Percentiles rank a stretch among this genome's conserved stretches.
These are phyloP conservation scores for Linnemannia elongata DNA, from an alignment of 192 early-diverging fungal species.

Conservation along the genomic window DNA sequence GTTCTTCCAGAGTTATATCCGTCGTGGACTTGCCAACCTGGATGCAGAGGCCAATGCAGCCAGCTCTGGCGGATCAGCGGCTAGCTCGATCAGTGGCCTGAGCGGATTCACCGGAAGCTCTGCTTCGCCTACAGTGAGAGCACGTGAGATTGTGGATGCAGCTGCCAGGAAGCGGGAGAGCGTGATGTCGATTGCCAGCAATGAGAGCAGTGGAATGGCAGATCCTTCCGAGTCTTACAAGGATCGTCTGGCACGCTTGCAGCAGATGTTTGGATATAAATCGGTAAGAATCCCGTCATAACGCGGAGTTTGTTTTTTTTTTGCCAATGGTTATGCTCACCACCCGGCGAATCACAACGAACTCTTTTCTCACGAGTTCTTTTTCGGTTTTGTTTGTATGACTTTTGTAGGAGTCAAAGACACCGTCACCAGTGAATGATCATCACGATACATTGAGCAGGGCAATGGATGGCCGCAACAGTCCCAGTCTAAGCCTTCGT, in stretches of 20 bases:
- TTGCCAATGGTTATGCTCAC: background rate
- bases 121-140: conserved; percentile 8
- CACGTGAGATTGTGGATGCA: conserved; percentile 30
- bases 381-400: background rate
- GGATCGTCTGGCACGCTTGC: conserved; percentile 68
- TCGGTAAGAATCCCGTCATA: conserved; percentile 16
- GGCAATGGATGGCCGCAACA: conserved; percentile 35
- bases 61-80: conserved; percentile 1
- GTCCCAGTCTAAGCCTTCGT: conserved; percentile 26
- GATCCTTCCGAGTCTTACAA: conserved; percentile 61
- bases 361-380: background rate
- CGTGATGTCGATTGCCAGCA: conserved; percentile 18
- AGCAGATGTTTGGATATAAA: conserved; percentile 70
- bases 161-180: conserved; percentile 39
- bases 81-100: background rate
- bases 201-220: conserved; percentile 6
- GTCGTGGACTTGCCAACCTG: conserved; percentile 72
- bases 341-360: background rate
- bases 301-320: background rate
- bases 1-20: conserved; percentile 83
- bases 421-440: conserved; percentile 43
- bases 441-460: conserved; percentile 13
- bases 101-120: background rate
- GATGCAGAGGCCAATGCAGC: conserved; percentile 62
- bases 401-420: conserved; percentile 33